phyloP scores from a whole-genome alignment of 169 alveolate genomes.

The Cryptosporidium xiaoi region DNA sequence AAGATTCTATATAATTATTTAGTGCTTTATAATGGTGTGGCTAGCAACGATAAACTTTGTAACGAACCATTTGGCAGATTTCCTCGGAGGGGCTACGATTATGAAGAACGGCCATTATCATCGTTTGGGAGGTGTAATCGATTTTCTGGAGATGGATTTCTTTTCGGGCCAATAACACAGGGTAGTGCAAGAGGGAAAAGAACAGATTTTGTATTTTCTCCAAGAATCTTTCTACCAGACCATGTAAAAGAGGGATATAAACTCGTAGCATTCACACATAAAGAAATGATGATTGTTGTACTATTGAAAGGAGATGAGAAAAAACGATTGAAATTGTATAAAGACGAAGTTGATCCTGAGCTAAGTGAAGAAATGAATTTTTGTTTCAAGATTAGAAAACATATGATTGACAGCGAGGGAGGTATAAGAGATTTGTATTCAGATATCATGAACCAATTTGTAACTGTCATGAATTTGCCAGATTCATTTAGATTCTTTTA shows the following conservation, averaged over 20 bases:
- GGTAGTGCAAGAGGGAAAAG: neutral
- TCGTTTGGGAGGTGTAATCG: constrained; percentile 64
- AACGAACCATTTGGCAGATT: constrained; percentile 66
- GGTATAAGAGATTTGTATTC: constrained; percentile 17
- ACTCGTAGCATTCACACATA: constrained; percentile 32
- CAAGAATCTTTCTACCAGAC: constrained; percentile 47
- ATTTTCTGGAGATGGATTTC: constrained; percentile 15
- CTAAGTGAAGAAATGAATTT: neutral
- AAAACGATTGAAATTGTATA: neutral
- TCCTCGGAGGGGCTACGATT: constrained; percentile 9
- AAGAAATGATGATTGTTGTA: constrained; percentile 54
- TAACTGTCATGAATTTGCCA: constrained; percentile 33
- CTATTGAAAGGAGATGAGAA: neutral
- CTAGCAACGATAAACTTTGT: constrained; percentile 67
- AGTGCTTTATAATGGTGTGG: constrained; percentile 66
- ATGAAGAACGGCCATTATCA: constrained; percentile 13
- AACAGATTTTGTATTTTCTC: constrained; percentile 33
- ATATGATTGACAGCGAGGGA: constrained; percentile 23
- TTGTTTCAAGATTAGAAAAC: constrained; percentile 23
- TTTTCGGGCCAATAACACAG: constrained; percentile 28
- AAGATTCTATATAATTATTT: constrained; percentile 46
- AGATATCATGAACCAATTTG: constrained; percentile 20
- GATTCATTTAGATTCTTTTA: constrained; percentile 57
- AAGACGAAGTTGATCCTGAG: neutral
- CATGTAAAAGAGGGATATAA: neutral